Conservation (phyloP, 2,329 filamentous ascomycete species). For the Trichoderma sp. region DNA sequence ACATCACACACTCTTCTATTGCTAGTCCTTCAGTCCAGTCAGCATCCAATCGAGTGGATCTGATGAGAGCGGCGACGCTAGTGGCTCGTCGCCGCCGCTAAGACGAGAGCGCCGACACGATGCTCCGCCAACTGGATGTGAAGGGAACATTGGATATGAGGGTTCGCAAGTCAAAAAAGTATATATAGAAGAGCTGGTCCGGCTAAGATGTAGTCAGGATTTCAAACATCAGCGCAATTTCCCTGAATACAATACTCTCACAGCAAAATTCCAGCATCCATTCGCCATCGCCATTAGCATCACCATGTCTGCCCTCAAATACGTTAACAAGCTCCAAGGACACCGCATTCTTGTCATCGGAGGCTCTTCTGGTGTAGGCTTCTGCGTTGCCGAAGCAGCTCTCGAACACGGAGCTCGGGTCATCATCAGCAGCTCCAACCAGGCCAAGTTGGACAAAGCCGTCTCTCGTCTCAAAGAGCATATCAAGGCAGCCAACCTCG, state of each 20-base stretch:
- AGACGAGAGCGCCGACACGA: neutral
- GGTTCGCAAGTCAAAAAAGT: neutral
- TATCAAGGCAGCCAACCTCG: conserved; percentile 36
- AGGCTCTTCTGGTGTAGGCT: conserved; percentile 62
- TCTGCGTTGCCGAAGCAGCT: conserved; percentile 55
- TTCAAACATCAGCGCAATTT: neutral
- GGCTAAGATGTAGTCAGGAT: neutral
- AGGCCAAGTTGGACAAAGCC: conserved; percentile 45
- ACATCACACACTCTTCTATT: neutral
- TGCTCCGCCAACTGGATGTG: neutral
- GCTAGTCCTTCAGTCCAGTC: neutral
- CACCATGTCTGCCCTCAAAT: conserved; percentile 26
- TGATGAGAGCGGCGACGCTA: conserved; percentile 13
- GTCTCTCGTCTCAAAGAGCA: conserved; percentile 38
- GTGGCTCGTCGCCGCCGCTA: conserved; percentile 9
- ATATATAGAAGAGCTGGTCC: neutral
- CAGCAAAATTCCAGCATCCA: neutral
- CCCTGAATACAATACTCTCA: neutral
- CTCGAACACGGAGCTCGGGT: conserved; percentile 55
- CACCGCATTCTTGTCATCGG: conserved; percentile 57
- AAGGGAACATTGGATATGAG: neutral
- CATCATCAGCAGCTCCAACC: conserved; percentile 57
- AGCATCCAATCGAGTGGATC: neutral
- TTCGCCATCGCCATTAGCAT: neutral
- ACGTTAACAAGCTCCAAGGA: conserved; percentile 35